Evolutionary conservation across 1,284 basidiomycete species (phyloP), one percentile per base, ranked within the genome.

Genomic region (Boletellus deceptivus): DNA sequence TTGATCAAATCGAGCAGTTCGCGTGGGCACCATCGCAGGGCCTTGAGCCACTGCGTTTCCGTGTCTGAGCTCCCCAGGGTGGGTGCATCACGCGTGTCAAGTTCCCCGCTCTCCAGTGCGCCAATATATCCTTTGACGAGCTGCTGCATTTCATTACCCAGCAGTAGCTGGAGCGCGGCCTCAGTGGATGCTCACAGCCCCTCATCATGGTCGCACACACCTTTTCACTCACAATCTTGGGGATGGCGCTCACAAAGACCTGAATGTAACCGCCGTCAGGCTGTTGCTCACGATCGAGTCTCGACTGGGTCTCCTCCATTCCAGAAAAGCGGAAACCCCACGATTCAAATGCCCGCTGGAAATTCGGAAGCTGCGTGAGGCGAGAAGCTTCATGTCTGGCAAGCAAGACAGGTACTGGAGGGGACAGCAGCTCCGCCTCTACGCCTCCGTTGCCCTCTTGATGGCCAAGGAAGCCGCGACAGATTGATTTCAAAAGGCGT

Each of bases 1-100:
- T 96, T 94, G 53, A 93, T 76, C 53, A 98, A 72, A 41, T 93
- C 89, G 11, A 93, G 66, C 48, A 97, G 76, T 50, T 80, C 83
- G 43, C 75, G 75, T 9, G 94, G 94, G 69, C 89, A 93, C 75
- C 81, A 83, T 27, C 89, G 80, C 45, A 93, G 68, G 29, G 84
- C 82, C 56, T 78, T 79, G 49, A 86, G 72, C 92, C 91, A 94
- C 53, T 65, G 63, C 39, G 70, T 70, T 48, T 73, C 72, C 29
- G 68, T 71, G 48, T 59, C 67, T 25, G 53, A 51, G 41, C 27
- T 52, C n/a, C 25, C 51, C 31, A 53, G 58, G 29, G 53, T 58
- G 27, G 54, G 49, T 29, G 57, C 17, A 14, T 68, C 62, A 16
- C 54, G 50, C 25, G 36, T 43, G 20, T 51, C 54, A 3, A 63